Conservation (phyloP, 345 rosid species). For the Ceriops tagal region DNA sequence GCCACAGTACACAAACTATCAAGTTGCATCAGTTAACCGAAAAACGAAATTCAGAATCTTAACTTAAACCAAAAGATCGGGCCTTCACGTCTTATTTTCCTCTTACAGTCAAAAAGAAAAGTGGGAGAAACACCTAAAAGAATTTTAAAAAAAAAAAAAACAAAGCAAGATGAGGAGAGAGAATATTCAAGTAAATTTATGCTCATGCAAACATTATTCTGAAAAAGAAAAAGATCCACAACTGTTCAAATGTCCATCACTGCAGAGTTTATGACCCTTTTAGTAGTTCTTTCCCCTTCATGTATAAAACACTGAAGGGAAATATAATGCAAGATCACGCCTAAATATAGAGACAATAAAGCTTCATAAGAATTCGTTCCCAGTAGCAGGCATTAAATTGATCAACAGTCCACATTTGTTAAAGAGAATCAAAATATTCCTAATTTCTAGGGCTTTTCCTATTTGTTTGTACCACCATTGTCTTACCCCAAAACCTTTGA, state of each 20-base stretch:
- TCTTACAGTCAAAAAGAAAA: slow-evolving; percentile 30
- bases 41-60: slow-evolving; percentile 66
- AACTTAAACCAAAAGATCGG: slow-evolving; percentile 29
- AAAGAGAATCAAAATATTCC: no score
- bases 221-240: slow-evolving; percentile 20
- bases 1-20: slow-evolving; percentile 16
- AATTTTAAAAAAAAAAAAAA: slow-evolving; percentile 9
- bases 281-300: neutral
- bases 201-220: slow-evolving; percentile 9
- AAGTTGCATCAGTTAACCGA: slow-evolving; percentile 36
- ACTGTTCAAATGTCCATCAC: slow-evolving; percentile 23
- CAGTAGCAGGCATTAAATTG: no score
- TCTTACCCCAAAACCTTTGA: slow-evolving; percentile 18
- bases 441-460: slow-evolving; percentile 6
- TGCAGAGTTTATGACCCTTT: slow-evolving; percentile 18
- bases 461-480: slow-evolving; percentile 15
- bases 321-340: slow-evolving; percentile 10
- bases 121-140: slow-evolving; percentile 16
- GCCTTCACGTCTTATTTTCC: slow-evolving; percentile 39
- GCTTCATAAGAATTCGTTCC: neutral
- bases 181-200: slow-evolving; percentile 11
- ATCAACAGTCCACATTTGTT: no score
- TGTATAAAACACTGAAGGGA: neutral
- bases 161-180: slow-evolving; percentile 11
- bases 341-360: slow-evolving; percentile 3